Evolutionary conservation across 495 filamentous ascomycete species (phyloP), one percentile per base, ranked within the genome.

Genomic region (Trichoderma parareesei): DNA sequence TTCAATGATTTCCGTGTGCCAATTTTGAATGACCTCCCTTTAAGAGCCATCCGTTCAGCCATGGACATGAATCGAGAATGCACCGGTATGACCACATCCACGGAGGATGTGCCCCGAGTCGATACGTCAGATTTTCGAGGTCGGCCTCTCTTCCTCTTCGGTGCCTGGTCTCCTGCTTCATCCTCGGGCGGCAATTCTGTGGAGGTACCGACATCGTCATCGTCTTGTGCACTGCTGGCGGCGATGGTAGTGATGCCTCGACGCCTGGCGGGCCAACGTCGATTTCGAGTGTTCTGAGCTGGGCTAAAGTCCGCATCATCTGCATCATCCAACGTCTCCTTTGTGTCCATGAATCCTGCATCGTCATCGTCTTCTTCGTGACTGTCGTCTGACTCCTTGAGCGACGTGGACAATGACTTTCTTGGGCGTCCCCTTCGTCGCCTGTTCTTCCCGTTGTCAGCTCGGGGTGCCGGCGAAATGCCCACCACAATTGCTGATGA

Each of bases 21-120:
- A 40, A 79, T 80, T 70, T 75, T 79, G 64, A 79, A 69, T 55
- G 76, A 80, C 66, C 73, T 79, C 49, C 78, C 78, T 55, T 71
- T 74, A 13, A 78, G 66, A 53, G 71, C 74, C 71, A 78, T 77
- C n/a, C 77, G 70, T 38, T 81, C 79, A 42, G 73, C 73, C 74
- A 82, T 75, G 8, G 79, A 80, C 70, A 81, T 70, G 38, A 74
- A 74, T 18, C 60, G 67, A 42, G 60, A 65, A 60, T 69, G 68
- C 14, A 68, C 68, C 10, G 68, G 65, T 66, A 43, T 4, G n/a
- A 41, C 33, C 13, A 42, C 68, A 67, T 68, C 70, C 11, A 69
- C 64, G 5, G 64, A 38, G 9, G 63, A 44, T 41, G 6, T 27
- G 8, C n/a, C 40, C 16, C 33, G 33, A 20, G 20, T 33, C 43